These are phyloP conservation scores for Lachnellula arida DNA, from an alignment of 2,329 filamentous ascomycete genomes.

Conservation along the genomic window DNA sequence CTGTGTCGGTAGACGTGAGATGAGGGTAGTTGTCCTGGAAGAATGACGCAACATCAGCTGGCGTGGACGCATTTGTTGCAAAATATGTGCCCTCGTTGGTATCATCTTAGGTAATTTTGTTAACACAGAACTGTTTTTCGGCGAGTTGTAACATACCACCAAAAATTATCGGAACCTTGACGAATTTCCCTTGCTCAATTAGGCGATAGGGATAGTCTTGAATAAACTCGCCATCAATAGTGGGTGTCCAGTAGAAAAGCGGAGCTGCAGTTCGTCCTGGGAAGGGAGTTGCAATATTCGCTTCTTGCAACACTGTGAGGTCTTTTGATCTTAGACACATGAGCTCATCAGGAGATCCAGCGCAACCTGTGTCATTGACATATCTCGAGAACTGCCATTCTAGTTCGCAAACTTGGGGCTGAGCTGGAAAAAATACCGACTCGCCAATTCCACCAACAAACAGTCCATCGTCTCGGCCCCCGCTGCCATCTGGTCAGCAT, in stretches of 20 bases:
- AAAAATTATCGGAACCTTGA: conserved; percentile 39
- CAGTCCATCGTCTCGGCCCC: conserved; percentile 24
- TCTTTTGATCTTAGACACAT: conserved; percentile 36
- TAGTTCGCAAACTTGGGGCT: conserved; percentile 34
- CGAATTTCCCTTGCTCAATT: conserved; percentile 34
- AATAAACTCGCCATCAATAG: conserved; percentile 39
- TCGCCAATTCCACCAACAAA: conserved; percentile 31
- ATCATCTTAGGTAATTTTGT: conserved; percentile 28
- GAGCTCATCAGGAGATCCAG: conserved; percentile 26
- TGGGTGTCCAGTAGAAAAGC: conserved; percentile 39
- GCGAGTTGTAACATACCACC: conserved; percentile 26
- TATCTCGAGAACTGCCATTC: conserved; percentile 40
- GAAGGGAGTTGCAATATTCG: conserved; percentile 34
- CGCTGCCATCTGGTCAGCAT: conserved; percentile 13
- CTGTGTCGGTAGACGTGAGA: conserved; percentile 27
- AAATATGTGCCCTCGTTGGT: conserved; percentile 57
- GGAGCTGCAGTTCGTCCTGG: conserved; percentile 33
- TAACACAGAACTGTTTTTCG: background rate
- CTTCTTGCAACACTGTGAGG: conserved; percentile 35
- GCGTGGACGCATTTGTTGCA: conserved; percentile 34
- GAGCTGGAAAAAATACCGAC: conserved; percentile 36
- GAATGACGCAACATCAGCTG: conserved; percentile 31
- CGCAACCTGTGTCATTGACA: conserved; percentile 32
- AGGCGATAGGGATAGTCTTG: conserved; percentile 36
- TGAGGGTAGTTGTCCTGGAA: conserved; percentile 37